These are phyloP conservation scores for Claviceps africana DNA, from an alignment of 2,329 filamentous ascomycete genomes.

Conservation along the genomic window DNA sequence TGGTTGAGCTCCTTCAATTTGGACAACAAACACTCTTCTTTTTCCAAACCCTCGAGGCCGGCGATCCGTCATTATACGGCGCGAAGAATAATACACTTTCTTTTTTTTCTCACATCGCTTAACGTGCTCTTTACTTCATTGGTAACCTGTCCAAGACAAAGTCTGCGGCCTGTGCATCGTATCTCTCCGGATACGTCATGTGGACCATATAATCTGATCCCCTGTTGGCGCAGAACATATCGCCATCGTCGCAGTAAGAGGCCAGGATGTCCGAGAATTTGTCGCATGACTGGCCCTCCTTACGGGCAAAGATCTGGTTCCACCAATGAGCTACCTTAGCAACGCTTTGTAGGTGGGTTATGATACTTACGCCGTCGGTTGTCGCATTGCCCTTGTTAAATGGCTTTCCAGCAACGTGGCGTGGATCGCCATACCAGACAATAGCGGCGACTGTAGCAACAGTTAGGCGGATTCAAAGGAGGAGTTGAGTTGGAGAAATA, in stretches of 20 bases:
- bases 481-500: neutral
- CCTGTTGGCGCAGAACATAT: neutral
- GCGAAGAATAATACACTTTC: no score
- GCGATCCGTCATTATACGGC: no score
- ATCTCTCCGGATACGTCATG: neutral
- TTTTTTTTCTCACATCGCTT: neutral
- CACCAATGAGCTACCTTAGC: neutral
- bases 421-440: constrained; percentile 1
- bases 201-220: neutral
- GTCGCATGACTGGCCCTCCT: neutral
- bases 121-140: neutral
- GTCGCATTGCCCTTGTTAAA: neutral
- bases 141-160: neutral
- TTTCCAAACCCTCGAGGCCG: no score
- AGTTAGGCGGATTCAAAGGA: neutral
- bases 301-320: neutral
- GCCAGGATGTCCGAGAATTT: neutral
- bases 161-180: neutral
- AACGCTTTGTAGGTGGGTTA: no score
- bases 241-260: constrained; percentile 1
- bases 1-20: no score
- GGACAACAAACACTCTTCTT: no score
- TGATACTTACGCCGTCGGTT: neutral
- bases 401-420: neutral
- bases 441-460: neutral